Percentiles rank a stretch among this genome's conserved stretches.
Conservation (phyloP, 2,329 filamentous ascomycete genomes). For the Phoma herbarum region DNA sequence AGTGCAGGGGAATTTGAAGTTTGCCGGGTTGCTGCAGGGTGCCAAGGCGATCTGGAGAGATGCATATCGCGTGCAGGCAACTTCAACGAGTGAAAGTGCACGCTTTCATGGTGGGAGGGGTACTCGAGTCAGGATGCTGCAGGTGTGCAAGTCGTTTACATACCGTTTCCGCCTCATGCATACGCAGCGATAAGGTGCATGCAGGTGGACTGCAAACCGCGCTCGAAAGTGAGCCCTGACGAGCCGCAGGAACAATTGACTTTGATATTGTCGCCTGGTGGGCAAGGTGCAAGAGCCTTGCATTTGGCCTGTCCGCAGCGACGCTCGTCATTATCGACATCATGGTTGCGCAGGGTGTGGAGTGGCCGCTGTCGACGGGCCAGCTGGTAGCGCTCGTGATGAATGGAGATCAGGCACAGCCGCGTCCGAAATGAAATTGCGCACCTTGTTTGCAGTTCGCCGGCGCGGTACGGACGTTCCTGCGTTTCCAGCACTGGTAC, state of each 20-base stretch:
- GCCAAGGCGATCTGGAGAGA: slow-evolving; percentile 34
- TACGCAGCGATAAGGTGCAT: slow-evolving; percentile 15
- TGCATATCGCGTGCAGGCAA: slow-evolving; percentile 32
- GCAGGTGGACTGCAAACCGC: slow-evolving; percentile 3
- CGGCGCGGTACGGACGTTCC: slow-evolving; percentile 9
- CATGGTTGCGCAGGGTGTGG: slow-evolving; percentile 18
- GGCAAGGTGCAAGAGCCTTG: slow-evolving; percentile 14
- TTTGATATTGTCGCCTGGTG: neutral
- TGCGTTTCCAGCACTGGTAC: slow-evolving; percentile 7
- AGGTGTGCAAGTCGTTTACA: slow-evolving; percentile 14
- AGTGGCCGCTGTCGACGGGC: slow-evolving; percentile 20
- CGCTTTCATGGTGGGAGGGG: slow-evolving; percentile 16
- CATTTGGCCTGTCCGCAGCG: slow-evolving; percentile 9
- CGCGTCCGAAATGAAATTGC: slow-evolving; percentile 21
- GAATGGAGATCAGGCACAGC: slow-evolving; percentile 25
- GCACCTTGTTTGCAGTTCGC: slow-evolving; percentile 2
- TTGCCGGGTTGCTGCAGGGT: slow-evolving; percentile 30
- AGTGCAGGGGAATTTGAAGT: slow-evolving; percentile 23
- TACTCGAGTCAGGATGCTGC: slow-evolving; percentile 17
- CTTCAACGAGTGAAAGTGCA: slow-evolving; percentile 25
- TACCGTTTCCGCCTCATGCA: slow-evolving; percentile 18
- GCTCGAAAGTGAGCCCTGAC: neutral
- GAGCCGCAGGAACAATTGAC: slow-evolving; percentile 13
- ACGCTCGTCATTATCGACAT: slow-evolving; percentile 20
- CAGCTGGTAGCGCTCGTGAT: slow-evolving; percentile 21